phyloP scores from a whole-genome alignment of 2,329 filamentous ascomycete genomes.

The Penicillium rolfsii region DNA sequence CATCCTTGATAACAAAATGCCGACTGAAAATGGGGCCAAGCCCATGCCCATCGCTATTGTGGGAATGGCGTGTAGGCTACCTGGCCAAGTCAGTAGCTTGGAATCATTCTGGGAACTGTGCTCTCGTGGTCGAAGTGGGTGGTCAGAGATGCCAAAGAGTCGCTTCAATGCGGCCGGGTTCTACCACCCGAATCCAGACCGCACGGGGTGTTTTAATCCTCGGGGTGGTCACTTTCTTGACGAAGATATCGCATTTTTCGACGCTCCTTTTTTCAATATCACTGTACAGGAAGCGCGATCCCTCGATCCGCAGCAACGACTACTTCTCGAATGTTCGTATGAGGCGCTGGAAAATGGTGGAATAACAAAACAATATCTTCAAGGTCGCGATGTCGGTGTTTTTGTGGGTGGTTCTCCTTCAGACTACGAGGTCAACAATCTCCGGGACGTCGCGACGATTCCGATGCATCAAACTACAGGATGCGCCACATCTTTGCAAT shows the following conservation, averaged over 20 bases:
- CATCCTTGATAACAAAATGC: slow-evolving; percentile 6
- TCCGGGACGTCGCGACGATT: slow-evolving; percentile 25
- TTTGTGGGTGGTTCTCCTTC: slow-evolving; percentile 28
- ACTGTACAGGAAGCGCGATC: slow-evolving; percentile 29
- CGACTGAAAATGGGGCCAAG: slow-evolving; percentile 12
- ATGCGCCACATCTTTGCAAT: slow-evolving; percentile 28
- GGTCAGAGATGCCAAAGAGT: slow-evolving; percentile 27
- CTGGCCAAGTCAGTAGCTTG: slow-evolving; percentile 28
- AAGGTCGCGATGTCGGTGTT: slow-evolving; percentile 27
- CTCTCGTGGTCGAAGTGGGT: slow-evolving; percentile 27
- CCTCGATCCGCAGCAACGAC: slow-evolving; percentile 33
- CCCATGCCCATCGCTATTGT: slow-evolving; percentile 28
- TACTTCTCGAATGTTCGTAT: slow-evolving; percentile 33
- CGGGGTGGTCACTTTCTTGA: slow-evolving; percentile 33
- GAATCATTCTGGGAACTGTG: slow-evolving; percentile 33
- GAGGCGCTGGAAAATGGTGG: slow-evolving; percentile 36
- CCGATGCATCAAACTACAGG: slow-evolving; percentile 32
- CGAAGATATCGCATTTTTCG: slow-evolving; percentile 33
- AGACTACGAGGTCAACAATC: slow-evolving; percentile 32
- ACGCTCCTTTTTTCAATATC: slow-evolving; percentile 37
- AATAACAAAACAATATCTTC: slow-evolving; percentile 27
- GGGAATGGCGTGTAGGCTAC: slow-evolving; percentile 33
- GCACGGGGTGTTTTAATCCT: slow-evolving; percentile 28
- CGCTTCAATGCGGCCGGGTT: slow-evolving; percentile 30
- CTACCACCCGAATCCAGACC: slow-evolving; percentile 28